Evolutionary conservation across 1,284 basidiomycete genomes (phyloP).

Genomic region (Coniferiporia weirii): DNA sequence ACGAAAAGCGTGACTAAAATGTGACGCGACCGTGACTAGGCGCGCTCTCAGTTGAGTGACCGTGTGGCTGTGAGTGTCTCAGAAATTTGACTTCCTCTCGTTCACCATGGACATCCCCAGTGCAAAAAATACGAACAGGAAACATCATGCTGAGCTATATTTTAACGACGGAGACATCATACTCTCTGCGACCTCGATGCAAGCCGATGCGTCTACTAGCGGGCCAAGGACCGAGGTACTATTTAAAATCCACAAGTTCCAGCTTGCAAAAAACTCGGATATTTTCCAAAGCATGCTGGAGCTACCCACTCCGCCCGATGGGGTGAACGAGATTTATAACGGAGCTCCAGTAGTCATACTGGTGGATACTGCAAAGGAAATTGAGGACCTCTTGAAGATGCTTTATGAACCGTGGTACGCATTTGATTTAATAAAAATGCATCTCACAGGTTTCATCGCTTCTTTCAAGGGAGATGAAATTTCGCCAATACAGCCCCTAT

Average conservation of each 20-base stretch:
- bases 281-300: background rate
- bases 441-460: background rate
- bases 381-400: background rate
- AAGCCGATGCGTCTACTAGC: no score
- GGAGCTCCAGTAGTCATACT: background rate
- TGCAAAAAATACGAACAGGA: background rate
- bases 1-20: no score
- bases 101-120: background rate
- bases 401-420: conserved; percentile 4
- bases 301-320: background rate
- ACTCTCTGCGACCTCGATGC: conserved; percentile 21
- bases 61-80: no score
- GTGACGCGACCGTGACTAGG: no score
- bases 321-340: background rate
- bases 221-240: background rate
- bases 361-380: background rate
- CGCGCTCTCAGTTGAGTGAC: no score
- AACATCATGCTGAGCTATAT: conserved; percentile 20
- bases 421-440: background rate
- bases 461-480: background rate
- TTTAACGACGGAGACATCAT: conserved; percentile 31
- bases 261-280: background rate
- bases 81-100: background rate
- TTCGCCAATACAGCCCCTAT: background rate
- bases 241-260: conserved; percentile 1